Evolutionary conservation across 495 filamentous ascomycete genomes (phyloP).

Genomic region (Aeminium ludgeri): DNA sequence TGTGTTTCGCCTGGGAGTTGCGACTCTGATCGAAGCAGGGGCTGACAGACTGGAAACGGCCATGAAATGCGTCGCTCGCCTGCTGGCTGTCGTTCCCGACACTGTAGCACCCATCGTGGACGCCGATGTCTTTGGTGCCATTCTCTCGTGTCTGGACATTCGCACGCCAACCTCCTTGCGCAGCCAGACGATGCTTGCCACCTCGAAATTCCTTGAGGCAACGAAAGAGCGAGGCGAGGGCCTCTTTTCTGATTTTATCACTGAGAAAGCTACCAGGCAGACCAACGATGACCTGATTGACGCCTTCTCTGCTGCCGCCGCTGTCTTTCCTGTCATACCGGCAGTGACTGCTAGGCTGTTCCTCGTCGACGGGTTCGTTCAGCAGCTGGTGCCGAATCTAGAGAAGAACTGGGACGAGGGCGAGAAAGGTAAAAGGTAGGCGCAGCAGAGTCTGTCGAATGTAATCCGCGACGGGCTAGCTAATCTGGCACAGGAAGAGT

Average conservation of each 20-base stretch:
- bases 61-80: conserved; percentile 44
- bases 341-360: conserved; percentile 56
- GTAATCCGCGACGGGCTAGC: no score
- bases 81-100: conserved; percentile 41
- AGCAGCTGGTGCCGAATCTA: conserved; percentile 49
- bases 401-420: conserved; percentile 46
- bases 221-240: conserved; percentile 49
- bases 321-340: conserved; percentile 70
- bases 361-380: conserved; percentile 66
- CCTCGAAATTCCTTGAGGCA: conserved; percentile 62
- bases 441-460: background rate
- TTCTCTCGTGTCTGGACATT: conserved; percentile 62
- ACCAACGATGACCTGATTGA: conserved; percentile 45
- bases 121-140: conserved; percentile 58
- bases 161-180: conserved; percentile 49
- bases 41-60: conserved; percentile 41
- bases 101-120: conserved; percentile 53
- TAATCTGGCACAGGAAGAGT: conserved; percentile 13
- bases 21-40: conserved; percentile 45
- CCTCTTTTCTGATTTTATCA: conserved; percentile 51
- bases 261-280: conserved; percentile 32
- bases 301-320: conserved; percentile 75
- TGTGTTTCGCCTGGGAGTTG: conserved; percentile 49
- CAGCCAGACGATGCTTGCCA: conserved; percentile 57
- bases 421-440: conserved; percentile 5